phyloP scores from a whole-genome alignment of 257 asterid genomes.

The Apocynum venetum region DNA sequence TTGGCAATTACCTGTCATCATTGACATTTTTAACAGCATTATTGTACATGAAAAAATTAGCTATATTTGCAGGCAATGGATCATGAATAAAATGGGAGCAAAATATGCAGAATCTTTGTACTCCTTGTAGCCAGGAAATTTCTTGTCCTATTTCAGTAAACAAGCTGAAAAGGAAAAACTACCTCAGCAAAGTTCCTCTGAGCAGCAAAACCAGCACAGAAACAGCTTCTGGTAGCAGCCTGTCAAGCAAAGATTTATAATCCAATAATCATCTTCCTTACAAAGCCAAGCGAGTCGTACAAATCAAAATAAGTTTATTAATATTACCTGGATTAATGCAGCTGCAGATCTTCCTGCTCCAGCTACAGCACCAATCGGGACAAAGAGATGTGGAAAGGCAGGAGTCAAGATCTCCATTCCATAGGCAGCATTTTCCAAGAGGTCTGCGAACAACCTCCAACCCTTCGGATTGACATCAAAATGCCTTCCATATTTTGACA shows the following conservation, averaged over 20 bases:
- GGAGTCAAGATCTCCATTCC: conserved; percentile 94
- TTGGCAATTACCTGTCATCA: conserved; percentile 85
- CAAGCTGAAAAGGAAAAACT: conserved; percentile 12
- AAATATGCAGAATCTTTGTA: conserved; percentile 1
- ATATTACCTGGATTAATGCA: conserved; percentile 77
- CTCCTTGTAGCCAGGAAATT: not conserved
- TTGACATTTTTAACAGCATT: conserved; percentile 21
- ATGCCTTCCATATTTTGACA: conserved; percentile 92
- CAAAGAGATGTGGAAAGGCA: conserved; percentile 94
- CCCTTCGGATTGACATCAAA: conserved; percentile 96
- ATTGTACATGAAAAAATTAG: conserved; percentile 7
- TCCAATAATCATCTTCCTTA: not conserved
- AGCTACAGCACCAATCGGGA: conserved; percentile 90
- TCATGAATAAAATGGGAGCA: not conserved
- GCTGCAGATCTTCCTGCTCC: conserved; percentile 99
- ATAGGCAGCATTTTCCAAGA: conserved; percentile 90
- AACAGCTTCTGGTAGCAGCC: conserved; percentile 98
- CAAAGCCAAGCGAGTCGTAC: not conserved
- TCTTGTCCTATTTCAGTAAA: not conserved
- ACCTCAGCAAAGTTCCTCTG: conserved; percentile 99
- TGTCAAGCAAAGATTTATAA: conserved; percentile 24
- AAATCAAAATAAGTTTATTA: not conserved
- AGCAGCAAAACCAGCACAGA: conserved; percentile 98
- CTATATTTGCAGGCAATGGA: not conserved
- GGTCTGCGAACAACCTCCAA: conserved; percentile 95